Evolutionary conservation across 2,329 filamentous ascomycete genomes (phyloP).

Genomic region (Delphinella strobiligena): DNA sequence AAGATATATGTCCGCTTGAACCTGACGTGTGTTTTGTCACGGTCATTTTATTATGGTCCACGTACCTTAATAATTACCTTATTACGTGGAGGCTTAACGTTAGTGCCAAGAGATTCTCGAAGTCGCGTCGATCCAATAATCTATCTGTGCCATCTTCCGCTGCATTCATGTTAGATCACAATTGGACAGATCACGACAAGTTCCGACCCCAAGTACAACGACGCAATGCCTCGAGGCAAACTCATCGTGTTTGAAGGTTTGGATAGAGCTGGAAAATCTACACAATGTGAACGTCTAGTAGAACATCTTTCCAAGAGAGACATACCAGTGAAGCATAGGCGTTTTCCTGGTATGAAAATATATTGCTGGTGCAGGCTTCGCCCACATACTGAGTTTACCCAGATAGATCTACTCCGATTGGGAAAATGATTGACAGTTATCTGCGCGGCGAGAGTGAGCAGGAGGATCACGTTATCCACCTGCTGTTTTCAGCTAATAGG

Average conservation of each 20-base stretch:
- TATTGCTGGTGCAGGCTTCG: neutral
- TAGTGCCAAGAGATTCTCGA: too few species aligned
- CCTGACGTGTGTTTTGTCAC: too few species aligned
- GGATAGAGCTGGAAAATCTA: constrained; percentile 85
- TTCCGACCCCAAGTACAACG: too few species aligned
- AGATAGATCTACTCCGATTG: constrained; percentile 77
- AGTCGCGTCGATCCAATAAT: too few species aligned
- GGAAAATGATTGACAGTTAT: constrained; percentile 76
- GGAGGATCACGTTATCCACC: constrained; percentile 80
- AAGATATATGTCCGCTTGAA: too few species aligned
- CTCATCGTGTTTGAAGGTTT: constrained; percentile 80
- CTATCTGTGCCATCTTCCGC: too few species aligned
- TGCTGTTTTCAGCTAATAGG: constrained; percentile 81
- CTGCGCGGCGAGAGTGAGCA: constrained; percentile 59
- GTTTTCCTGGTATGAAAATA: constrained; percentile 49
- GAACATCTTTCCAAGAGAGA: constrained; percentile 40
- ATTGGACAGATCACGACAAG: too few species aligned
- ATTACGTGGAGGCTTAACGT: too few species aligned
- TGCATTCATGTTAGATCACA: too few species aligned
- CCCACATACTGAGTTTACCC: constrained; percentile 5
- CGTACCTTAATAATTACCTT: too few species aligned
- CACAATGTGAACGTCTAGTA: constrained; percentile 63
- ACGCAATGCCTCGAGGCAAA: constrained; percentile 43
- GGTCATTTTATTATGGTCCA: too few species aligned
- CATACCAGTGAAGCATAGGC: constrained; percentile 43